Base-by-base conservation (phyloP, 148 eudicot genomes). In the Euryodendron excelsum region DNA sequence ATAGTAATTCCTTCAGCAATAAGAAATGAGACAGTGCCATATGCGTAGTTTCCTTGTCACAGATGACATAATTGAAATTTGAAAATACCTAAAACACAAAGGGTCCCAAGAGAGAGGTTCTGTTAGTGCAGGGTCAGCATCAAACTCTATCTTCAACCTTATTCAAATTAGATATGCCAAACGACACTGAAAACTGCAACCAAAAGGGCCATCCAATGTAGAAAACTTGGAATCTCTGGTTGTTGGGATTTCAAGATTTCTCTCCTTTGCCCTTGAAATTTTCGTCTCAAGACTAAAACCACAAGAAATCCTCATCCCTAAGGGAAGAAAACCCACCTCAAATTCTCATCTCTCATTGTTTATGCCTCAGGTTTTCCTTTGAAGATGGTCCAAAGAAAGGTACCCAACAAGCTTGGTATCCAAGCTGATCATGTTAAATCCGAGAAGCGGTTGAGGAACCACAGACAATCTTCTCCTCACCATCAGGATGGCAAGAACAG, bases 331-430 rank as follows among this genome's bases (percentile, higher is more conserved):
- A 69, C 78, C 81, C 71, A 82, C 65, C 74, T 33, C 69, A 34
- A 41, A 27, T 74, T 76, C 82, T 72, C 61, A 77, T 77, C 61
- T 73, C 76, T 74, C 62, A 52, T 78, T 74, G 82, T 68, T 74
- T 80, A 28, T 76, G 50, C 63, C 60, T 56, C 39, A 66, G 63
- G n/a, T 48, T 76, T 80, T 70, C 78, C 84, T 82, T 73, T 77
- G 78, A 88, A 86, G 72, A 94, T 94, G 93, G 94, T 94, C 76
- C 98, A 94, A 85, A 91, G 91, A 73, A 93, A 93, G 82, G 83
- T 83, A 58, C 37, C 84, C 60, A 84, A 78, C 84, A 85, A 88
- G 85, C 87, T 90, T 87, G 79, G 85, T 66, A 85, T 86, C 83
- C 85, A 85, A 79, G 71, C 84, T 58, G 83, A 82, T 58, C 79